phyloP scores from a whole-genome alignment of 768 basidiomycete species.

The Mycena venus region DNA sequence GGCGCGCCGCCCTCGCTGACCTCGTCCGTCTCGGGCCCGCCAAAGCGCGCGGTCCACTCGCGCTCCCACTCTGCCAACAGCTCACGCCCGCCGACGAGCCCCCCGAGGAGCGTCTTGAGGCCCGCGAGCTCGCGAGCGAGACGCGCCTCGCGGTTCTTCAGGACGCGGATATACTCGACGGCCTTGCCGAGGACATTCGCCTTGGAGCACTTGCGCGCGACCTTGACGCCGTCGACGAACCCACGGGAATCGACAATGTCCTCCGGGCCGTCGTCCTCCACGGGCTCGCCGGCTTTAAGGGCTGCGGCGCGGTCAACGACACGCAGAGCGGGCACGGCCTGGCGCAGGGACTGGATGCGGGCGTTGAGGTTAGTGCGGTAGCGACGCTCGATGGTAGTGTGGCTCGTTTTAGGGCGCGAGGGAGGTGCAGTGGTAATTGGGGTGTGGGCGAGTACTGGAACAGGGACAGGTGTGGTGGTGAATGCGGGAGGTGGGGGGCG shows the following conservation, averaged over 20 bases:
- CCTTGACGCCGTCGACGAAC: constrained; percentile 92
- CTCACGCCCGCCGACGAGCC: constrained; percentile 81
- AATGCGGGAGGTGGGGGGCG: constrained; percentile 44
- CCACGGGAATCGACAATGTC: constrained; percentile 86
- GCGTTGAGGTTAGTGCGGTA: constrained; percentile 93
- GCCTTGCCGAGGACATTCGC: constrained; percentile 92
- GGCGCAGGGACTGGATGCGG: constrained; percentile 83
- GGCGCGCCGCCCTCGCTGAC: constrained; percentile 67
- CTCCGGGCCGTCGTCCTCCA: constrained; percentile 51
- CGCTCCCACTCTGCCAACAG: constrained; percentile 82
- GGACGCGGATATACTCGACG: constrained; percentile 90
- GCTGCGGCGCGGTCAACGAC: constrained; percentile 59
- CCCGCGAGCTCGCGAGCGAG: constrained; percentile 84
- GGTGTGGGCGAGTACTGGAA: constrained; percentile 29
- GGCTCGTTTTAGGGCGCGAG: constrained; percentile 85
- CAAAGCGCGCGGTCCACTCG: constrained; percentile 81
- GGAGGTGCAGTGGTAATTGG: constrained; percentile 8
- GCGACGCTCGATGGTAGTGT: constrained; percentile 90
- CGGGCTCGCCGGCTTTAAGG: constrained; percentile 44
- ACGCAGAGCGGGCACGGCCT: constrained; percentile 87
- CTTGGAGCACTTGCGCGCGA: constrained; percentile 92
- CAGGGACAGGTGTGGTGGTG: constrained; percentile 33
- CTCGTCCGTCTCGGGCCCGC: constrained; percentile 82
- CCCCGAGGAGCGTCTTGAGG: constrained; percentile 73
- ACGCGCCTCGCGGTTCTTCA: constrained; percentile 83